phyloP scores from a whole-genome alignment of 352 stramenopile genomes.

The Pythium sp. region DNA sequence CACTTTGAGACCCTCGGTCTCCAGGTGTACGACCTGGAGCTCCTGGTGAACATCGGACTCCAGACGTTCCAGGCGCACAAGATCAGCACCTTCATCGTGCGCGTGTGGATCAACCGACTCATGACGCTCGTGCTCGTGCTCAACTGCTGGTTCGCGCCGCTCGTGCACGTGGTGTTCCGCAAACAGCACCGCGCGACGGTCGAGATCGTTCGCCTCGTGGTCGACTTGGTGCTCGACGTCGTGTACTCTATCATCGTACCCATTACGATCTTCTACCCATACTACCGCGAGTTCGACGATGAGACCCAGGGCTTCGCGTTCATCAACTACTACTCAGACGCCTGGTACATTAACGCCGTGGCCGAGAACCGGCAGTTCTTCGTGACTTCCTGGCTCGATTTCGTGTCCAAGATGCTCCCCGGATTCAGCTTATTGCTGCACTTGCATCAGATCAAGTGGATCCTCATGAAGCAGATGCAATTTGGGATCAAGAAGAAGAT shows the following conservation, averaged over 20 bases:
- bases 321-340: constrained; percentile 16
- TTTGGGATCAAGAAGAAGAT: constrained; percentile 2
- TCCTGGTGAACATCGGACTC: constrained; percentile 12
- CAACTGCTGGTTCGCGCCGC: constrained; percentile 26
- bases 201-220: constrained; percentile 8
- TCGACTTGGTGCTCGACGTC: constrained; percentile 8
- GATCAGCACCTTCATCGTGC: constrained; percentile 14
- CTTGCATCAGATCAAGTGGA: constrained; percentile 10
- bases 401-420: constrained; percentile 12
- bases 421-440: constrained; percentile 8
- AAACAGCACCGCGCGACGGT: constrained; percentile 9
- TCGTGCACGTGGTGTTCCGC: constrained; percentile 9
- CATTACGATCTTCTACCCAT: constrained; percentile 7
- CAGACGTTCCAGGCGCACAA: constrained; percentile 18
- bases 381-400: constrained; percentile 9
- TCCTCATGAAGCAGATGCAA: constrained; percentile 9
- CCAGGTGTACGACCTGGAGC: constrained; percentile 6
- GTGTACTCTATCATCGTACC: constrained; percentile 11
- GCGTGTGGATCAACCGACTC: constrained; percentile 22
- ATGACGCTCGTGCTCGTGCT: constrained; percentile 17
- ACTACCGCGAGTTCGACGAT: constrained; percentile 13
- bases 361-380: constrained; percentile 16
- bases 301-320: constrained; percentile 3
- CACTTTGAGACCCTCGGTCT: constrained; percentile 5
- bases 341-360: constrained; percentile 11